phyloP scores from a whole-genome alignment of 2,329 filamentous ascomycete species.

The Penicillium crustosum region DNA sequence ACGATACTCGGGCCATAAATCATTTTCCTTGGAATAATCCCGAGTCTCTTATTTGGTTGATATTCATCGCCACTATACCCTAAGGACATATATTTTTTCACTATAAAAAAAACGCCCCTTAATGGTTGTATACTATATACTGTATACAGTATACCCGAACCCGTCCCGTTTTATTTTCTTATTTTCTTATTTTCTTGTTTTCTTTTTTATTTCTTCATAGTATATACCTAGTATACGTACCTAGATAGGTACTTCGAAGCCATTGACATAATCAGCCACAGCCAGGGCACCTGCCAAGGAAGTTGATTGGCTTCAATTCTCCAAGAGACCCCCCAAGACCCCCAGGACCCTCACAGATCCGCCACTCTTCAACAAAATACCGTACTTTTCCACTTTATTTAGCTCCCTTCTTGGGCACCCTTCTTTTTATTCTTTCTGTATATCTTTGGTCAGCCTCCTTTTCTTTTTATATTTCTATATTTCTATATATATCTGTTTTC shows the following conservation, averaged over 20 bases:
- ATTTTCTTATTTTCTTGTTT: neutral
- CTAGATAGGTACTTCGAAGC: neutral
- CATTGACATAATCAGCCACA: constrained; percentile 14
- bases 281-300: neutral
- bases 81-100: too few relatives aligned
- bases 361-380: neutral
- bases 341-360: neutral
- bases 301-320: constrained; percentile 1
- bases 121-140: neutral
- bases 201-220: too few relatives aligned
- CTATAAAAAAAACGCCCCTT: too few relatives aligned
- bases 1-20: neutral
- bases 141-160: neutral
- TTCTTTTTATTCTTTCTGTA: neutral
- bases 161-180: neutral
- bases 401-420: neutral
- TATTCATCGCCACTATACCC: too few relatives aligned
- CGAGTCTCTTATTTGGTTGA: neutral
- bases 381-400: neutral
- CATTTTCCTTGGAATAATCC: neutral
- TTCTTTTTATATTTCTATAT: neutral
- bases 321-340: too few relatives aligned
- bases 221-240: too few relatives aligned
- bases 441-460: too few relatives aligned
- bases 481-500: neutral